Conservation (phyloP, 106 monocot species). For the Apostasia shenzhenica region DNA sequence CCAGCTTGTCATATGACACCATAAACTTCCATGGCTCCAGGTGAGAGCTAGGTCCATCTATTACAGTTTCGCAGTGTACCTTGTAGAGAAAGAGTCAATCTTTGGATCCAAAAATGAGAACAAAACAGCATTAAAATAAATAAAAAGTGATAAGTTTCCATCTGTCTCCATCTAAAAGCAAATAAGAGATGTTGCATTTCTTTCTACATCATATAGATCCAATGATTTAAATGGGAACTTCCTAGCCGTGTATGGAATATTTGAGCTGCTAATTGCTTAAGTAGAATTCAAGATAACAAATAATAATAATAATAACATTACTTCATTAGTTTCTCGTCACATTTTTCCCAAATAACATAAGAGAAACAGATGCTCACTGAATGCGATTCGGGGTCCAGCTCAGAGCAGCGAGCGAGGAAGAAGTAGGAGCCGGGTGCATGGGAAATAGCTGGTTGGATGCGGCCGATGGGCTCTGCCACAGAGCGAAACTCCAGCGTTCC, state of each 20-base stretch:
- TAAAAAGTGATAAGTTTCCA: not conserved
- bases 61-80: slow-evolving; percentile 78
- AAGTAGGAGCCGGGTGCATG: slow-evolving; percentile 57
- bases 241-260: not conserved
- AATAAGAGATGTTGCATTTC: not conserved
- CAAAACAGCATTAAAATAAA: no score
- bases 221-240: not conserved
- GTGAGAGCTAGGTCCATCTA: slow-evolving; percentile 21
- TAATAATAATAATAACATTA: not conserved
- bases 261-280: not conserved
- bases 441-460: slow-evolving; percentile 78
- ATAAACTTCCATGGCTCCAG: slow-evolving; percentile 76
- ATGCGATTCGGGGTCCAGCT: slow-evolving; percentile 42
- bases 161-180: not conserved
- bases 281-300: not conserved
- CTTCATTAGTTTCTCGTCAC: not conserved
- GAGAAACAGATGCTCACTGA: slow-evolving; percentile 26
- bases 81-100: slow-evolving; percentile 7
- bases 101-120: not conserved
- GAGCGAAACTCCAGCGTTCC: slow-evolving; percentile 96
- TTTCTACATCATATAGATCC: no score
- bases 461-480: slow-evolving; percentile 65
- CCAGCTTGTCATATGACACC: slow-evolving; percentile 86
- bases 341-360: not conserved
- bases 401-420: slow-evolving; percentile 53